These are phyloP conservation scores for Arachnopeziza araneosa DNA, from an alignment of 2,329 filamentous ascomycete genomes.

Conservation along the genomic window DNA sequence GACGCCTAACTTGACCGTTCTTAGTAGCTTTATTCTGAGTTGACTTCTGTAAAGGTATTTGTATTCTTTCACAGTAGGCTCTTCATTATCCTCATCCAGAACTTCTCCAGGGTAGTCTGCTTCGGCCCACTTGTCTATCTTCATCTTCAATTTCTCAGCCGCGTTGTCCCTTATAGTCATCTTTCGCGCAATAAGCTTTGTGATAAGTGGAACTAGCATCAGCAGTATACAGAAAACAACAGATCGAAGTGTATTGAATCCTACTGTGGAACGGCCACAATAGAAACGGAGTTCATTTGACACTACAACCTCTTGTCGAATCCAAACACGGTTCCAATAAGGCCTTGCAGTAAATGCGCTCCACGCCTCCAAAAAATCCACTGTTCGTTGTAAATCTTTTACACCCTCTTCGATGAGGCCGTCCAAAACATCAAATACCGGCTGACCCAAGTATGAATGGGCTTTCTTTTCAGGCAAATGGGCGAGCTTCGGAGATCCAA, in stretches of 20 bases:
- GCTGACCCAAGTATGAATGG: not conserved
- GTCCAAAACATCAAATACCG: not conserved
- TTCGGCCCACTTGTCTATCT: not conserved
- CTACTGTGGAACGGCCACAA: not conserved
- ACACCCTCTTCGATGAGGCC: not conserved
- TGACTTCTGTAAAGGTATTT: not conserved
- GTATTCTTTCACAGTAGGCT: not conserved
- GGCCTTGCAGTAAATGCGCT: not conserved
- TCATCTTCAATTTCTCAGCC: not conserved
- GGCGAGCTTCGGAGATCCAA: not conserved
- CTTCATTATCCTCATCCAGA: not conserved
- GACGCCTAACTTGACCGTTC: not conserved
- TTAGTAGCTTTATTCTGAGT: not conserved
- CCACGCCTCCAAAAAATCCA: not conserved
- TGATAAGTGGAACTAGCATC: not conserved
- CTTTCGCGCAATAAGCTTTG: not conserved
- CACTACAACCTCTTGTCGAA: slow-evolving; percentile 5
- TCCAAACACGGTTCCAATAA: slow-evolving; percentile 8
- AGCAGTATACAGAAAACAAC: not conserved
- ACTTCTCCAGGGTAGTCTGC: not conserved
- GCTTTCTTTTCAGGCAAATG: not conserved
- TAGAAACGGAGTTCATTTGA: not conserved
- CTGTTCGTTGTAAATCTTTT: not conserved
- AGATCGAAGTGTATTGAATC: not conserved
- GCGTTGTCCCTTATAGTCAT: not conserved